A percentile compares a stretch with the other conserved stretches of the same genome.
Evolutionary conservation across 164 flowering plant genomes (phyloP).

Genomic region (Saururus chinensis): DNA sequence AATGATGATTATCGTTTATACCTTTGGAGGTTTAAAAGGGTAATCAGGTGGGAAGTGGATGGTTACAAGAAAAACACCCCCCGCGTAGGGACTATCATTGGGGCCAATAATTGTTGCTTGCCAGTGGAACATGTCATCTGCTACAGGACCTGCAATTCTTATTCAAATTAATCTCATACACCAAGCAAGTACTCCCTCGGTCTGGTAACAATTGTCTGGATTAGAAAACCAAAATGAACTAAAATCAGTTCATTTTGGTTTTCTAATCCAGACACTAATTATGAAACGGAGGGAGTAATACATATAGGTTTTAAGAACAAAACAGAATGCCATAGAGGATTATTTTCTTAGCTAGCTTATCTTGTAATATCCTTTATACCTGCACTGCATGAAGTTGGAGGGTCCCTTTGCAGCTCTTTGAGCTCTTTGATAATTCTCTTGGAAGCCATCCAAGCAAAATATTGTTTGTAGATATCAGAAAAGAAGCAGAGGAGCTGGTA

Average conservation of each 20-base stretch:
- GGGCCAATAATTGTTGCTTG: constrained; percentile 78
- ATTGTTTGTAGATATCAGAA: background rate
- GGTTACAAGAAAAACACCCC: constrained; percentile 57
- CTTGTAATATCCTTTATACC: background rate
- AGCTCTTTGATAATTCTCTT: constrained; percentile 12
- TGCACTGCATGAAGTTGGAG: constrained; percentile 15
- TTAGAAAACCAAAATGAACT: too few relatives aligned
- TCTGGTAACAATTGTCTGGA: too few relatives aligned
- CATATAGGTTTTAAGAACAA: too few relatives aligned
- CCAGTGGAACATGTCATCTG: constrained; percentile 79
- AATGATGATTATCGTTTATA: background rate
- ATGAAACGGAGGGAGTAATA: too few relatives aligned
- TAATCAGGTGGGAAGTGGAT: constrained; percentile 69
- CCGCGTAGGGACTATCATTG: constrained; percentile 60
- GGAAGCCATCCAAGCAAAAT: constrained; percentile 6
- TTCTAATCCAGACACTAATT: too few relatives aligned
- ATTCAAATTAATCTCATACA: background rate
- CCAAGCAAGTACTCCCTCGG: background rate
- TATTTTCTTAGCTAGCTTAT: too few relatives aligned
- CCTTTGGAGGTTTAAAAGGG: constrained; percentile 80
- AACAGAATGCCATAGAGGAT: background rate
- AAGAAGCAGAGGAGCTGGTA: background rate
- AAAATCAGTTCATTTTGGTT: too few relatives aligned
- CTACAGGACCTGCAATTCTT: constrained; percentile 46
- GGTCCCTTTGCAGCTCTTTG: constrained; percentile 12